Base-by-base conservation (phyloP, 2,329 filamentous ascomycete genomes). In the Iodosphaeria phyllophila region DNA sequence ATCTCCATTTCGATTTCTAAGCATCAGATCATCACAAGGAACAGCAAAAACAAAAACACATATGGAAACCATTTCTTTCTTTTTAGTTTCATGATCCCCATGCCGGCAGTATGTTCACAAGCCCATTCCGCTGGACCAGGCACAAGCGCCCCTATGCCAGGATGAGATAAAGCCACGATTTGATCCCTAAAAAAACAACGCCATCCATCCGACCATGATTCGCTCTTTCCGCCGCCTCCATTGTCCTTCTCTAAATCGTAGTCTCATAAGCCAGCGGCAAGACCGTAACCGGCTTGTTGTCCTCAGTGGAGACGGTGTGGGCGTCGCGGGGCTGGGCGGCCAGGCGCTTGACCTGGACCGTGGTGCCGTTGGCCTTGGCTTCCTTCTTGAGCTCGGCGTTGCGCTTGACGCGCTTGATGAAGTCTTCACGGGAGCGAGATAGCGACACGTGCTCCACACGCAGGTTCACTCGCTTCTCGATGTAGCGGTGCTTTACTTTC, bases 391-490 rank as follows among this genome's bases (percentile, higher is more conserved):
- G 74, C 53, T 70, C 74, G 50, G 84, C 83, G 66, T 95, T 95
- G 53, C 71, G 62, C 80, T 95, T 95, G 58, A 98, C 86, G 51
- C 86, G 77, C 64, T 70, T 74, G 50, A 95, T 60, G 71, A 98
- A 95, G 58, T 89, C 86, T 50, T 95, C 86, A 53, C 89, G 74
- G 50, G 86, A 95, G 56, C 89, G 78, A 44, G 86, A 95, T 54
- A 79, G 78, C 51, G 64, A 62, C 61, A 98, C 71, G 75, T 98
- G 89, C 76, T 98, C 89, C 60, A 95, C 62, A 55, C 89, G 82
- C 64, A 98, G 69, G 74, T 92, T 95, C 68, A 98, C 74, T 58
- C 89, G 86, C 83, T 98, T 98, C 79, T 98, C 89, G 57, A 98
- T 70, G 74, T 93, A 98, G 52, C 86, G 79, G 76, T 95, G 89